Percentiles rank a stretch among this genome's conserved stretches.
phyloP scores from a whole-genome alignment of 495 filamentous ascomycete species.

The Xylaria castorea region DNA sequence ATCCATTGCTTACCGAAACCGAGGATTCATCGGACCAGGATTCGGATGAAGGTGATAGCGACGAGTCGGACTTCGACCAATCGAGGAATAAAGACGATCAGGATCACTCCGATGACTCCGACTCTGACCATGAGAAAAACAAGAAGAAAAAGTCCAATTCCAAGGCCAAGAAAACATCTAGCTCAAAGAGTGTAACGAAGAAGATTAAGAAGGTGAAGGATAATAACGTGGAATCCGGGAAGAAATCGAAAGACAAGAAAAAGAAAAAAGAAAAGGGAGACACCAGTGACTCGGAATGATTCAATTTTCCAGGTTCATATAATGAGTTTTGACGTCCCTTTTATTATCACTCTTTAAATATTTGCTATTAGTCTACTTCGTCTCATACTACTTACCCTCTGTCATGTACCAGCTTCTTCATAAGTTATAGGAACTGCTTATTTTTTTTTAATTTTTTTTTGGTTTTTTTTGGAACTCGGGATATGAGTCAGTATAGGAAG shows the following conservation, averaged over 20 bases:
- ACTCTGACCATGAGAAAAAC: neutral
- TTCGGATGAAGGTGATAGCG: neutral
- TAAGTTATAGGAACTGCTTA: neutral
- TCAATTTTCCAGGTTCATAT: neutral
- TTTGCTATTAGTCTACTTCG: neutral
- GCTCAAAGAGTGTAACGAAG: neutral
- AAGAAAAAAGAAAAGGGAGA: neutral
- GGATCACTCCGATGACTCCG: neutral
- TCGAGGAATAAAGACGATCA: neutral
- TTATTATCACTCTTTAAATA: neutral
- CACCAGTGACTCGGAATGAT: neutral
- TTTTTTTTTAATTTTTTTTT: too few relatives aligned
- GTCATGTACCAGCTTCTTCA: neutral
- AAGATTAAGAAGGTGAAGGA: neutral
- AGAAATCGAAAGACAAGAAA: neutral
- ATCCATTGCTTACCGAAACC: neutral
- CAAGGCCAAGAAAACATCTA: neutral
- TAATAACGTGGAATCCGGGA: neutral
- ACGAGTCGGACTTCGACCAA: neutral
- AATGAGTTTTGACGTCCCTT: neutral
- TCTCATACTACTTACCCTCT: neutral
- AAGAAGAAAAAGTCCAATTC: constrained; percentile 2
- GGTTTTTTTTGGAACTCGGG: too few relatives aligned
- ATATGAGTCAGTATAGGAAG: too few relatives aligned
- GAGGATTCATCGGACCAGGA: neutral